Evolutionary conservation across 2,329 filamentous ascomycete genomes (phyloP), one percentile per base, ranked within the genome.

Genomic region (Zopfia rhizophila): DNA sequence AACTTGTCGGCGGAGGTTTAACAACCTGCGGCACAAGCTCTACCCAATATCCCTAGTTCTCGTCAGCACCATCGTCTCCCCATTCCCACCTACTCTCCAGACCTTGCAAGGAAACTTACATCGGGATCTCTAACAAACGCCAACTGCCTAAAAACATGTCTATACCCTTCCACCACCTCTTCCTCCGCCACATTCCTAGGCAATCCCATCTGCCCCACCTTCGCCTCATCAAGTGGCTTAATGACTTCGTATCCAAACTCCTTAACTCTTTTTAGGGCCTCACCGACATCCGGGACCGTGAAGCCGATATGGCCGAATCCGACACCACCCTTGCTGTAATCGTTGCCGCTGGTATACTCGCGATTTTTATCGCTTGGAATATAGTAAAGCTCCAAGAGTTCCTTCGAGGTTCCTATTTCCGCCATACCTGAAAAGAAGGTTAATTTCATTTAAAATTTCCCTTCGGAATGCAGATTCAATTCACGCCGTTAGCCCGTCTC

Each of bases 291-390:
- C 2, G 66, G 66, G 0, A 71, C 63, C 7, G 64, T 69, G 41
- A 71, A 69, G 0, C 68, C 66, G n/a, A 71, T 45, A 36, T 71
- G 68, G 1, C 67, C 66, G 27, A 71, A 69, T 4, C 66, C 66
- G 4, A 68, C 32, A 5, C 58, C 49, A 1, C 42, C 35, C 3
- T 27, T 36, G 1, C 12, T 29, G 37, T 65, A 63, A 14, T 64
- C 60, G 36, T 70, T 69, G 0, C 66, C 68, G 8, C 47, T 62
- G 3, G 37, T 36, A 32, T 70, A 70, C 1, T 48, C 5, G 5
- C 53, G 45, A 0, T 43, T 40, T 11, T 49, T 24, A 23, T 66
- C 63, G 0, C 58, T 44, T 3, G 66, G 66, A 4, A 70, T 59
- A 35, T 70, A 60, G 25, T 69, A 69, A 0, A 70, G 45, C 39